Evolutionary conservation across 768 basidiomycete genomes (phyloP).

Genomic region (Auricularia auricula-judae): DNA sequence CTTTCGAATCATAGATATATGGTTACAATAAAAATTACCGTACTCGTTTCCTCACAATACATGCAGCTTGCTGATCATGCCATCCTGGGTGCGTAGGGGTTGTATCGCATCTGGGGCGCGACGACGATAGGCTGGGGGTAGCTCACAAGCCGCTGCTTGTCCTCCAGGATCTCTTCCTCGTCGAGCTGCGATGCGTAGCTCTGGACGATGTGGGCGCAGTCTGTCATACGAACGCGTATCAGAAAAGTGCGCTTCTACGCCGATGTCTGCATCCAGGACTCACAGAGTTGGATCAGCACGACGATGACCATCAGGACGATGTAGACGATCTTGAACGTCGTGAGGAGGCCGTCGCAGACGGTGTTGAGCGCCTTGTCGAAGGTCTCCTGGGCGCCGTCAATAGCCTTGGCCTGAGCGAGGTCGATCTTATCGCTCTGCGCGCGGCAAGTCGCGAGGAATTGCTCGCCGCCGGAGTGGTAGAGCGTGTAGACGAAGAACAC

Average conservation of each 20-base stretch:
- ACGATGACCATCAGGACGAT: constrained; percentile 19
- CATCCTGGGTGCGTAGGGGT: too few species aligned
- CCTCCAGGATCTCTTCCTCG: constrained; percentile 28
- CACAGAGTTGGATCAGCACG: constrained; percentile 48
- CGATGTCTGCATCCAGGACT: constrained; percentile 14
- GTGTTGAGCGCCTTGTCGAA: constrained; percentile 22
- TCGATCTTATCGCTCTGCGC: constrained; percentile 25
- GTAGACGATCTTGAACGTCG: constrained; percentile 4
- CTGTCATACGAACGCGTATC: constrained; percentile 16
- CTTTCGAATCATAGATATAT: too few species aligned
- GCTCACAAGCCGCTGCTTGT: too few species aligned
- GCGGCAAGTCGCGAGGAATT: constrained; percentile 35
- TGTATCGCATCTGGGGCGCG: too few species aligned
- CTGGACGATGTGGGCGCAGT: constrained; percentile 39
- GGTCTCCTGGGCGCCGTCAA: constrained; percentile 13
- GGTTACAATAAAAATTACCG: too few species aligned
- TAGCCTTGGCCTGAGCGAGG: constrained; percentile 26
- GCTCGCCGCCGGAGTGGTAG: constrained; percentile 30
- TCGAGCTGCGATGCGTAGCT: constrained; percentile 42
- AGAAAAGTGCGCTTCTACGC: neutral
- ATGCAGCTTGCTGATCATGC: too few species aligned
- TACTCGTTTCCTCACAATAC: too few species aligned
- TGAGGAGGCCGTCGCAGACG: constrained; percentile 25
- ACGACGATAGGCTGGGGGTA: too few species aligned
- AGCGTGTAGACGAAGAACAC: constrained; percentile 41